These are phyloP conservation scores for Pyricularia grisea DNA, from an alignment of 2,329 filamentous ascomycete genomes.

Conservation along the genomic window DNA sequence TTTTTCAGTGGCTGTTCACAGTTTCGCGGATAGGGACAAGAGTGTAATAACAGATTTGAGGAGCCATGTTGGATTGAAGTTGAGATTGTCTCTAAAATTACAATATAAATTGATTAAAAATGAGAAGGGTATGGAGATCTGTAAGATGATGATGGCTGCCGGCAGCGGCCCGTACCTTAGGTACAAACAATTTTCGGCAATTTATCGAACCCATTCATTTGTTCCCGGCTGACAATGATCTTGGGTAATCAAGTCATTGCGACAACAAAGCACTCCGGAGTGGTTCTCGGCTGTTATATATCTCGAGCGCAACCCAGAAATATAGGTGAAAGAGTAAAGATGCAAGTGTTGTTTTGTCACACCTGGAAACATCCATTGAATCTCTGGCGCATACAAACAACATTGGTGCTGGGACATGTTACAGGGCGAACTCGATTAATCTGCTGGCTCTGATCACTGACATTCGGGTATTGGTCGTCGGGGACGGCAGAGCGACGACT, in stretches of 20 bases:
- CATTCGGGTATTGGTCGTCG: background rate
- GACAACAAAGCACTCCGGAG: background rate
- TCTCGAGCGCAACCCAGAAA: background rate
- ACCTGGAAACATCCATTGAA: background rate
- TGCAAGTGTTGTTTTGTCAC: background rate
- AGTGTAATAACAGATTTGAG: background rate
- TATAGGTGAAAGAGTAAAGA: background rate
- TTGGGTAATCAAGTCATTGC: background rate
- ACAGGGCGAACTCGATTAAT: background rate
- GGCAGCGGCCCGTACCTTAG: background rate
- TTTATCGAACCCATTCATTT: background rate
- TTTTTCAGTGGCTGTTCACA: background rate
- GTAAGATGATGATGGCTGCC: background rate
- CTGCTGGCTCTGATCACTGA: background rate
- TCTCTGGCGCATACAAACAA: background rate
- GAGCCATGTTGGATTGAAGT: background rate
- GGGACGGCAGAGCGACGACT: background rate
- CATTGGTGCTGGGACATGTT: background rate
- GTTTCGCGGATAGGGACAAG: background rate
- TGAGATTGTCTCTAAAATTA: background rate
- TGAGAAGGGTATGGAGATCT: background rate
- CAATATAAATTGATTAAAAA: background rate
- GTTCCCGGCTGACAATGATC: background rate
- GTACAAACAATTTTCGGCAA: background rate
- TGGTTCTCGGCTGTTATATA: background rate